Conservation (phyloP, 192 early-diverging fungal genomes). For the Umbelopsis vinacea region DNA sequence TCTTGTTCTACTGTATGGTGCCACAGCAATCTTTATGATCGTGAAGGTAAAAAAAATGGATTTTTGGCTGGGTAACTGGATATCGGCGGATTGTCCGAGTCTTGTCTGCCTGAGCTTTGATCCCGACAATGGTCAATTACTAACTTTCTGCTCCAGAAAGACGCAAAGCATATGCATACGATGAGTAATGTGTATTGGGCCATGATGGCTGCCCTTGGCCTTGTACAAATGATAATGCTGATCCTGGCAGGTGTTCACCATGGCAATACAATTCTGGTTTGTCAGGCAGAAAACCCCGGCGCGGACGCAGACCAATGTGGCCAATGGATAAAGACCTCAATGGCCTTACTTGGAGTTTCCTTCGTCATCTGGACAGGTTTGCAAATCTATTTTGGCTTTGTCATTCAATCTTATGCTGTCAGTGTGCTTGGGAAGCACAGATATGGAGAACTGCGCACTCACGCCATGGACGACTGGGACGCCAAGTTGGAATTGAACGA, state of each 20-base stretch:
- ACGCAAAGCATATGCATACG: constrained; percentile 12
- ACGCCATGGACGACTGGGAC: constrained; percentile 27
- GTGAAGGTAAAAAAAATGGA: constrained; percentile 18
- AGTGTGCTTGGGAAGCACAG: constrained; percentile 19
- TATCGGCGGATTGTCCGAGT: too few species aligned
- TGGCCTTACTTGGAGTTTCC: constrained; percentile 17
- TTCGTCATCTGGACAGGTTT: constrained; percentile 25
- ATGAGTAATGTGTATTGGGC: constrained; percentile 21
- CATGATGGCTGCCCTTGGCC: neutral
- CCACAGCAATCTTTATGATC: constrained; percentile 4
- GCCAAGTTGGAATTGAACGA: constrained; percentile 21
- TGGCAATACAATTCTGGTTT: neutral
- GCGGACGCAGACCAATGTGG: constrained; percentile 16
- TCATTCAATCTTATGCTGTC: constrained; percentile 24
- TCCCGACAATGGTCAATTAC: neutral
- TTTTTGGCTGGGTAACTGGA: too few species aligned
- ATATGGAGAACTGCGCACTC: constrained; percentile 23
- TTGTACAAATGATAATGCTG: constrained; percentile 29
- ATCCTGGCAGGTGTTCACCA: constrained; percentile 23
- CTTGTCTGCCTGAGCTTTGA: neutral
- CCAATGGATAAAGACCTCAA: neutral
- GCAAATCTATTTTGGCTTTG: constrained; percentile 32
- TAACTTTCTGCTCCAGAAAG: neutral
- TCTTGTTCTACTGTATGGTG: neutral
- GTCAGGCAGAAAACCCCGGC: constrained; percentile 15